Evolutionary conservation across 108 stramenopile species (phyloP).

Genomic region (Thalassiosira profunda): DNA sequence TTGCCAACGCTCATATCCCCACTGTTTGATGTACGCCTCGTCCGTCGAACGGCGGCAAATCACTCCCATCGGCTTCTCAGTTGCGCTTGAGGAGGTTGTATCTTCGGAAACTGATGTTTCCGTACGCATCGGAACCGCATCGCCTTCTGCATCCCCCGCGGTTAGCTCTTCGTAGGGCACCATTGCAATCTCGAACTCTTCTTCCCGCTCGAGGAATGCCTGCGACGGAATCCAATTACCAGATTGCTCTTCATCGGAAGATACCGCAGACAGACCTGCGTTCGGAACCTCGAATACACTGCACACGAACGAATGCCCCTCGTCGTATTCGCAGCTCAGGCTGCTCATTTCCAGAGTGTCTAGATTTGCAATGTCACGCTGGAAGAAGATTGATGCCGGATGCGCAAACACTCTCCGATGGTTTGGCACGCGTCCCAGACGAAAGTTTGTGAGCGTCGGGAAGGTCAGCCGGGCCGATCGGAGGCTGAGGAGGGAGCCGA

Average conservation of each 20-base stretch:
- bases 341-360: constrained; percentile 82
- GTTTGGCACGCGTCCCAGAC: constrained; percentile 43
- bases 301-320: constrained; percentile 65
- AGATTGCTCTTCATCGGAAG: not conserved
- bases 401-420: constrained; percentile 51
- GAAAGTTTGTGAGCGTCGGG: constrained; percentile 46
- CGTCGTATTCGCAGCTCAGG: constrained; percentile 59
- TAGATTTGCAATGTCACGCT: constrained; percentile 72
- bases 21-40: constrained; percentile 60
- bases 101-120: no score
- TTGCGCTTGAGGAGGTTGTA: not conserved
- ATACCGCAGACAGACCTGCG: constrained; percentile 33
- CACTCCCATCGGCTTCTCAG: constrained; percentile 42
- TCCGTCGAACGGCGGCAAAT: constrained; percentile 77
- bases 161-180: constrained; percentile 48
- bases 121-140: no score
- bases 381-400: constrained; percentile 61
- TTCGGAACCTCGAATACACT: constrained; percentile 82
- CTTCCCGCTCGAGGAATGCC: constrained; percentile 55
- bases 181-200: constrained; percentile 71
- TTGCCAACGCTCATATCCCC: constrained; percentile 74
- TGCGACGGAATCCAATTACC: constrained; percentile 33
- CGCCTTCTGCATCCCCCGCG: no score
- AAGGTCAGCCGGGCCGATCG: constrained; percentile 48
- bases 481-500: constrained; percentile 50